A percentile compares a stretch with the other conserved stretches of the same genome.
phyloP scores from a whole-genome alignment of 2,329 filamentous ascomycete genomes.

The Arthrocladium fulminans region DNA sequence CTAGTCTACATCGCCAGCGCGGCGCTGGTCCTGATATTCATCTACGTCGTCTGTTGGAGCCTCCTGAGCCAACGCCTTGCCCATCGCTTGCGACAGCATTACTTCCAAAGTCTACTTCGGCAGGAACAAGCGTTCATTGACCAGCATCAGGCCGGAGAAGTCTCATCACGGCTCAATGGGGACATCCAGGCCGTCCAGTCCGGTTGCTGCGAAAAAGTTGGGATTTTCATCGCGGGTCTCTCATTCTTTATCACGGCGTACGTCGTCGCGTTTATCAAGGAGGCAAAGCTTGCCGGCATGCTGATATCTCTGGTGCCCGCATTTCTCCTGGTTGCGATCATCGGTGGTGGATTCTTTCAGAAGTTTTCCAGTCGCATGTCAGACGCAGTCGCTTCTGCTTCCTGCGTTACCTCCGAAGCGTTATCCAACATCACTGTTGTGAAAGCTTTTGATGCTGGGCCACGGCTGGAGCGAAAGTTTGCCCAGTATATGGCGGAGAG shows the following conservation, averaged over 20 bases:
- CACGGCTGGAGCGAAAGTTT: conserved; percentile 29
- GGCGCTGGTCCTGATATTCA: conserved; percentile 55
- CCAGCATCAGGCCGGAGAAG: conserved; percentile 36
- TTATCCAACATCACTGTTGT: conserved; percentile 43
- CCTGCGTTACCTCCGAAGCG: conserved; percentile 50
- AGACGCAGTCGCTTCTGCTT: conserved; percentile 45
- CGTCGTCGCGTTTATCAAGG: conserved; percentile 42
- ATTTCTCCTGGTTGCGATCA: conserved; percentile 37
- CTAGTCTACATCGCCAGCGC: conserved; percentile 57
- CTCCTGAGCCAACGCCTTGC: conserved; percentile 56
- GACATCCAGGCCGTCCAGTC: conserved; percentile 40
- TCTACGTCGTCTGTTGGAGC: conserved; percentile 56
- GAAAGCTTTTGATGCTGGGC: conserved; percentile 48
- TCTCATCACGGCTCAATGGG: conserved; percentile 38
- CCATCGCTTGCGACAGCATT: conserved; percentile 50
- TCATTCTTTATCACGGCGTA: conserved; percentile 43
- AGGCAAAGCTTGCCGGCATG: conserved; percentile 38
- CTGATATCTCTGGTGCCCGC: conserved; percentile 39
- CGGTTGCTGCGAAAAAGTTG: conserved; percentile 43
- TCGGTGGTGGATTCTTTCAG: conserved; percentile 36
- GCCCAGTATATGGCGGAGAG: conserved; percentile 22
- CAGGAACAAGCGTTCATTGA: conserved; percentile 27
- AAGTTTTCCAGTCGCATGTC: conserved; percentile 40
- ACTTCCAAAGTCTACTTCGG: conserved; percentile 18
- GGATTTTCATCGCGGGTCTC: conserved; percentile 36